Evolutionary conservation across 164 flowering plant genomes (phyloP).

Genomic region (Chimonanthus salicifolius): DNA sequence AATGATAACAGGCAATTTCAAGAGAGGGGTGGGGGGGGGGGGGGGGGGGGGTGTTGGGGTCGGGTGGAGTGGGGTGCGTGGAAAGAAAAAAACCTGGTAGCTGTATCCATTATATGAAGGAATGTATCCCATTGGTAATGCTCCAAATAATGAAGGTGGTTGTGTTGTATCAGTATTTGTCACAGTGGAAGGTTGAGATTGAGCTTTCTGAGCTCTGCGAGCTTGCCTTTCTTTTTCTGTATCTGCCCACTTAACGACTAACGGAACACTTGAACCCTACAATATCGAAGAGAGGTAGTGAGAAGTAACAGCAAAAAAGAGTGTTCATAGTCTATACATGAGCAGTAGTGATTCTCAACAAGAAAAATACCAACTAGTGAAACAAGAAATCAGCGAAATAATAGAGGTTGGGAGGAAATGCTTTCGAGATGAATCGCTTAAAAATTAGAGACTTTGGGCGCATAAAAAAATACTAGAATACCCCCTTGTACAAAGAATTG

Average conservation of each 20-base stretch:
- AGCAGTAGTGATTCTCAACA: no score
- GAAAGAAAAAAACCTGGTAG: slow-evolving; percentile 60
- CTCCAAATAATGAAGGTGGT: slow-evolving; percentile 79
- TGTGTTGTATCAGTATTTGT: slow-evolving; percentile 53
- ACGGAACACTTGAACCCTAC: slow-evolving; percentile 91
- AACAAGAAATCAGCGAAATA: no score
- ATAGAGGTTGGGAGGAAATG: no score
- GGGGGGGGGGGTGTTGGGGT: no score
- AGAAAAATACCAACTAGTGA: neutral
- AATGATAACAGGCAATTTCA: neutral
- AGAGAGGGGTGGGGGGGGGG: no score
- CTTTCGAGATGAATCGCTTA: no score
- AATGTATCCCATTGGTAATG: slow-evolving; percentile 79
- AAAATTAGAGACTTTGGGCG: no score
- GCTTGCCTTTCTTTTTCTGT: slow-evolving; percentile 97
- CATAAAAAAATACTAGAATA: no score
- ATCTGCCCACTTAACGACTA: slow-evolving; percentile 99
- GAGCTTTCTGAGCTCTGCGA: slow-evolving; percentile 88
- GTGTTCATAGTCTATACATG: neutral
- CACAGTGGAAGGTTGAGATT: slow-evolving; percentile 46
- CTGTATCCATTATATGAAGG: slow-evolving; percentile 85
- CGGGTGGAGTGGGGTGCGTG: no score
- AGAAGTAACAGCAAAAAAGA: neutral
- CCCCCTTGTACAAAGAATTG: no score
- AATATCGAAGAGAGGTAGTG: slow-evolving; percentile 9